These are phyloP conservation scores for Penicillium manginii DNA, from an alignment of 495 filamentous ascomycete species.

Conservation along the genomic window DNA sequence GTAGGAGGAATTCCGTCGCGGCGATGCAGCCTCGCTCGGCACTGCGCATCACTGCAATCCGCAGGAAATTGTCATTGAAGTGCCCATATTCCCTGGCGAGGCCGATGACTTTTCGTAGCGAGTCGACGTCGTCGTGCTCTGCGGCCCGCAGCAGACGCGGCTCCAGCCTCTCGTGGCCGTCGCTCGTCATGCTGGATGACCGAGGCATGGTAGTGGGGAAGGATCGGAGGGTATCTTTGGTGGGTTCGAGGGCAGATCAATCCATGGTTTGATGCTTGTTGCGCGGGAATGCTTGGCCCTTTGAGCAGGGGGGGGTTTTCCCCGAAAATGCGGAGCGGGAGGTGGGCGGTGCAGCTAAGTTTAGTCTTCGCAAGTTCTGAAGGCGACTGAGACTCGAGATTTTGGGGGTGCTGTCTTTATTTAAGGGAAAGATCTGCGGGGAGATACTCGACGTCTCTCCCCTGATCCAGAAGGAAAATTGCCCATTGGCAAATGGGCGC, in stretches of 20 bases:
- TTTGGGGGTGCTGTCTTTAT: slow-evolving; percentile 5
- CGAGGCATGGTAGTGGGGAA: slow-evolving; percentile 30
- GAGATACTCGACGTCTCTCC: slow-evolving; percentile 7
- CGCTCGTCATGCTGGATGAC: slow-evolving; percentile 47
- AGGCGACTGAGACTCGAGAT: background rate
- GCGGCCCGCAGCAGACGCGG: slow-evolving; percentile 56
- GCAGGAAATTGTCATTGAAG: slow-evolving; percentile 53
- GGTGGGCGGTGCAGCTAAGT: background rate
- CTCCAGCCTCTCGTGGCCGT: slow-evolving; percentile 53
- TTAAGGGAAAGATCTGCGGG: slow-evolving; percentile 22
- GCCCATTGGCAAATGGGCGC: slow-evolving; percentile 5
- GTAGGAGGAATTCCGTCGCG: slow-evolving; percentile 51
- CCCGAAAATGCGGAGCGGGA: background rate
- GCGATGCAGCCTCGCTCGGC: slow-evolving; percentile 49
- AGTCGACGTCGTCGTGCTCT: slow-evolving; percentile 44
- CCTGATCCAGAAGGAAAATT: background rate
- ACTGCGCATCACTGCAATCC: slow-evolving; percentile 53
- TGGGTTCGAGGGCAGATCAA: slow-evolving; percentile 1
- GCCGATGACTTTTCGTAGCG: slow-evolving; percentile 41
- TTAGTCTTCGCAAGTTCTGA: background rate
- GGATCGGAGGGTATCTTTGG: background rate
- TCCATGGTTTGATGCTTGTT: slow-evolving; percentile 9
- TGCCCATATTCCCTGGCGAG: slow-evolving; percentile 46
- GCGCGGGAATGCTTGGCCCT: background rate
- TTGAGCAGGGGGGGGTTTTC: background rate